Percentiles rank a stretch among this genome's conserved stretches.
phyloP scores from a whole-genome alignment of 345 rosid genomes.

The Gossypium rotundifolium region DNA sequence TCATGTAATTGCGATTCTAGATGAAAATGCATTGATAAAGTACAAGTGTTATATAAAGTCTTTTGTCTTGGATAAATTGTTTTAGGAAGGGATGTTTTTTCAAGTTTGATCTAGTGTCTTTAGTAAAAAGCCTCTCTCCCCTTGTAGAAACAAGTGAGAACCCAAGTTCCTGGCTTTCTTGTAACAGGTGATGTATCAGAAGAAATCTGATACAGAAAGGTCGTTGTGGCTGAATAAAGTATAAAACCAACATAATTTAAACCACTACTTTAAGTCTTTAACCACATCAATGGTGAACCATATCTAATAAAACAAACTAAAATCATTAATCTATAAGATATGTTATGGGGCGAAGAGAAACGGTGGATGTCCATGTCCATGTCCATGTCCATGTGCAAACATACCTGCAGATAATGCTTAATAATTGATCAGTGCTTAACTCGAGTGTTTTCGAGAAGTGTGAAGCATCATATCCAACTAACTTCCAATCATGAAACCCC shows the following conservation, averaged over 20 bases:
- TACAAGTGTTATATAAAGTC: background rate
- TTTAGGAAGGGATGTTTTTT: background rate
- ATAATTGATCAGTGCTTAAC: background rate
- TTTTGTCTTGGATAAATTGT: background rate
- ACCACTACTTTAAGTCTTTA: background rate
- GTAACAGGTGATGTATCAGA: background rate
- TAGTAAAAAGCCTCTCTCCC: background rate
- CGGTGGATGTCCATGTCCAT: background rate
- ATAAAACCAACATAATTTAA: background rate
- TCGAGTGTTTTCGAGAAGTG: background rate
- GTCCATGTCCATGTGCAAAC: background rate
- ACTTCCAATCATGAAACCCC: background rate
- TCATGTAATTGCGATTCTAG: slow-evolving; percentile 3
- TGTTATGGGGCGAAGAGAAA: background rate
- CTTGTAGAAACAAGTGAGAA: too few species aligned
- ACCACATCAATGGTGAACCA: background rate
- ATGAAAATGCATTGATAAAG: background rate
- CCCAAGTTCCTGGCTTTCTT: too few species aligned
- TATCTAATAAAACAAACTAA: background rate
- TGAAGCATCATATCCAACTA: background rate
- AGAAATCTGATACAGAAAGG: background rate
- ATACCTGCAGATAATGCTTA: background rate
- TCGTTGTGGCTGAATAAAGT: background rate
- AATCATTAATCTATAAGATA: background rate
- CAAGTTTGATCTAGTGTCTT: slow-evolving; percentile 1